phyloP scores from a whole-genome alignment of 768 basidiomycete species.

The Tricholomella constricta region DNA sequence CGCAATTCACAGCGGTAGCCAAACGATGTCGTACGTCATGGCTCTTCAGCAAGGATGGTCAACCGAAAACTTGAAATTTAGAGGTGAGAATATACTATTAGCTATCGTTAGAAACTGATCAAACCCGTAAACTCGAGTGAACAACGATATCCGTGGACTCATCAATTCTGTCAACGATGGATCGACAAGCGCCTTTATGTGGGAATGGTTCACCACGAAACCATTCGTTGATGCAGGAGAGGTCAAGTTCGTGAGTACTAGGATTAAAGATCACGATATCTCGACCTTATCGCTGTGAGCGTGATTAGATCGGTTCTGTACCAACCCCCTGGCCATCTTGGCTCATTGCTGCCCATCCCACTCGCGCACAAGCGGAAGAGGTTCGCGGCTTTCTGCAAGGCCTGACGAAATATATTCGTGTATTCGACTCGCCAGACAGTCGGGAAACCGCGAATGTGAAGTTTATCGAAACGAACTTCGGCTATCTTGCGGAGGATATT shows the following conservation, averaged over 20 bases:
- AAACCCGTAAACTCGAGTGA: conserved; percentile 47
- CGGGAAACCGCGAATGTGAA: conserved; percentile 62
- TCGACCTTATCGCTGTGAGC: not conserved
- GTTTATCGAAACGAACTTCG: conserved; percentile 79
- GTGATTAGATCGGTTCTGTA: conserved; percentile 71
- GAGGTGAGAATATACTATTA: conserved; percentile 46
- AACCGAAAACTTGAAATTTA: conserved; percentile 62
- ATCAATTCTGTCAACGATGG: conserved; percentile 88
- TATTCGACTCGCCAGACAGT: conserved; percentile 62
- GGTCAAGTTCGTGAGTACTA: conserved; percentile 77
- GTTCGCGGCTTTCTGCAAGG: conserved; percentile 61
- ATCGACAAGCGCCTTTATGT: conserved; percentile 89
- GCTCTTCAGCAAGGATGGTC: conserved; percentile 85
- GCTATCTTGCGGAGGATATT: conserved; percentile 82
- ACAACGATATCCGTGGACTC: conserved; percentile 79
- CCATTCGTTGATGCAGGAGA: conserved; percentile 78
- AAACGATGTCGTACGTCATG: conserved; percentile 97
- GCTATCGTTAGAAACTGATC: not conserved
- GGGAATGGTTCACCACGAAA: conserved; percentile 87
- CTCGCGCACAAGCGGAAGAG: conserved; percentile 51
- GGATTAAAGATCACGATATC: not conserved
- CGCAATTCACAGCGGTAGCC: conserved; percentile 63
- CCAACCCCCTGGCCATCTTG: conserved; percentile 98
- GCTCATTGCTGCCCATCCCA: conserved; percentile 85
- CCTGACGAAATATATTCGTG: conserved; percentile 65